Evolutionary conservation across 768 basidiomycete genomes (phyloP).

Genomic region (Paxillus ammoniavirescens): DNA sequence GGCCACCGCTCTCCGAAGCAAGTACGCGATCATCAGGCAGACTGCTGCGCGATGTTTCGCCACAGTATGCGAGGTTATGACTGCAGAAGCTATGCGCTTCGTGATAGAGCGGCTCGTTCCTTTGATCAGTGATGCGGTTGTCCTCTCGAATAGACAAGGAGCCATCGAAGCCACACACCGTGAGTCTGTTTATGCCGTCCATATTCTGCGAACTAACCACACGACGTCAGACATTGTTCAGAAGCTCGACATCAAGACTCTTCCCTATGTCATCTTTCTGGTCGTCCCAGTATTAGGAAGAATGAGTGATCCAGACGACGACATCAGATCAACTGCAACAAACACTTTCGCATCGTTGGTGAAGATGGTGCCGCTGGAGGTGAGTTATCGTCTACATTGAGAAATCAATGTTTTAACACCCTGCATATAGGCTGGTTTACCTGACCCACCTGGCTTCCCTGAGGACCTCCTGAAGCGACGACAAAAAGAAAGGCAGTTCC

Average conservation of each 20-base stretch:
- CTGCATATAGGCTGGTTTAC: constrained; percentile 77
- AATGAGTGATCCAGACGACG: constrained; percentile 94
- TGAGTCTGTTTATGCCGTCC: constrained; percentile 42
- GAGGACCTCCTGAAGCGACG: constrained; percentile 83
- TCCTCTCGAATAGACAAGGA: constrained; percentile 80
- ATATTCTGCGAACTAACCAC: constrained; percentile 11
- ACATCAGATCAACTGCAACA: constrained; percentile 91
- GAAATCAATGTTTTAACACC: neutral
- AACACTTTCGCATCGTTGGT: constrained; percentile 96
- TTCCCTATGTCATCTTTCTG: constrained; percentile 96
- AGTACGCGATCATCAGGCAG: constrained; percentile 87
- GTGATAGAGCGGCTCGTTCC: constrained; percentile 88
- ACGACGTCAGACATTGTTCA: constrained; percentile 77
- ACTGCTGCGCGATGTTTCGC: constrained; percentile 86
- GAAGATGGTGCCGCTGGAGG: constrained; percentile 98
- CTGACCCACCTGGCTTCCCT: constrained; percentile 92
- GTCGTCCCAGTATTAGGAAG: constrained; percentile 94
- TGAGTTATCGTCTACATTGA: constrained; percentile 30
- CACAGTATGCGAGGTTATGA: constrained; percentile 84
- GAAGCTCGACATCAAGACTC: constrained; percentile 85
- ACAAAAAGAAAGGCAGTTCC: constrained; percentile 85
- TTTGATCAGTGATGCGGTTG: constrained; percentile 73
- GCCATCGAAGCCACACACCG: constrained; percentile 89
- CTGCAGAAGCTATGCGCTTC: constrained; percentile 80
- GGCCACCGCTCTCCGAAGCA: constrained; percentile 74